Evolutionary conservation across 495 filamentous ascomycete genomes (phyloP).

Genomic region (Parathielavia hyrcaniae): DNA sequence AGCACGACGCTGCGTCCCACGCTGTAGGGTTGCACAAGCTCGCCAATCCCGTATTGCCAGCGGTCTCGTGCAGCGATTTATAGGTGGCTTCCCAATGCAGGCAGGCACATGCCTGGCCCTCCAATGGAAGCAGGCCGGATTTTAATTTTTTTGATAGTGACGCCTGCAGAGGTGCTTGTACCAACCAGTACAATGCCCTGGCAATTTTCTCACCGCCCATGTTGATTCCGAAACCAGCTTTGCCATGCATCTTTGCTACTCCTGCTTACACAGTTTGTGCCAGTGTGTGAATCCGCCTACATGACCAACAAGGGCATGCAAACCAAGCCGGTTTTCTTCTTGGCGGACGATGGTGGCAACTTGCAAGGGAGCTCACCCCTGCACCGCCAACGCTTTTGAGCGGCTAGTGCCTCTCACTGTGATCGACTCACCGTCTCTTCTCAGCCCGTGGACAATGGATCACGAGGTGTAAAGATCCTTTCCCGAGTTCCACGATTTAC

Average conservation of each 20-base stretch:
- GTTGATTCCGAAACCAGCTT: constrained; percentile 7
- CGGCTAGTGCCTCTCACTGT: constrained; percentile 10
- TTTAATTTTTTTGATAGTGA: too few species aligned
- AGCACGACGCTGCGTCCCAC: background rate
- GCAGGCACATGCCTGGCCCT: constrained; percentile 9
- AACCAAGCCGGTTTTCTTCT: constrained; percentile 6
- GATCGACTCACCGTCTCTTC: constrained; percentile 19
- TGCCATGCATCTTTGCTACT: background rate
- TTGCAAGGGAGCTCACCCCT: background rate
- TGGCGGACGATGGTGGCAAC: constrained; percentile 12
- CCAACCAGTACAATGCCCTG: too few species aligned
- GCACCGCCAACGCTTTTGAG: constrained; percentile 1
- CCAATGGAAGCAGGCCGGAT: constrained; percentile 17
- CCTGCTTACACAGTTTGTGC: background rate
- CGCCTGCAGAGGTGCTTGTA: too few species aligned
- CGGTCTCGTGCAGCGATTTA: background rate
- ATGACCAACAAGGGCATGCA: constrained; percentile 10
- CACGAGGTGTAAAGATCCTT: constrained; percentile 15
- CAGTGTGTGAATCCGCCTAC: constrained; percentile 11
- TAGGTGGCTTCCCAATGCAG: background rate
- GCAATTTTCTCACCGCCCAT: constrained; percentile 16
- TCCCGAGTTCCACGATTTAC: background rate
- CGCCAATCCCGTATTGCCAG: constrained; percentile 7
- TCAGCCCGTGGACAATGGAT: background rate
- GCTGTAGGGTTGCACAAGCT: background rate